Evolutionary conservation across 75 land plant genomes (phyloP).

Genomic region (Isoetes taiwanensis): DNA sequence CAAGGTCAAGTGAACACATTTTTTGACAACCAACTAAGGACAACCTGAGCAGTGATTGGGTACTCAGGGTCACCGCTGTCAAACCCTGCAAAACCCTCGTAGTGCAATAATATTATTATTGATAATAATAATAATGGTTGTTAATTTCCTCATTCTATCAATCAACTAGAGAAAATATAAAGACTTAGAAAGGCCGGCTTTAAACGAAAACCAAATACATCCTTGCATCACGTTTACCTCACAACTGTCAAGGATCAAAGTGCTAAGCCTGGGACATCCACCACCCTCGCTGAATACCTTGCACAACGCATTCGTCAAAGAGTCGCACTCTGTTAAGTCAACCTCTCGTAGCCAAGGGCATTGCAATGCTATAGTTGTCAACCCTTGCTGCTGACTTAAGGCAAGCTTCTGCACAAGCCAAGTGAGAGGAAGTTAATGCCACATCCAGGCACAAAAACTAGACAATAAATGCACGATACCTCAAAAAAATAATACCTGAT

Average conservation of each 20-base stretch:
- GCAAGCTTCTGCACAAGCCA: constrained; percentile 53
- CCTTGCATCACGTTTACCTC: too few species aligned
- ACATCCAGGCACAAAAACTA: too few species aligned
- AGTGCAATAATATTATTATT: too few species aligned
- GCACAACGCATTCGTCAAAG: constrained; percentile 62
- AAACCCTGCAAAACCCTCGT: constrained; percentile 65
- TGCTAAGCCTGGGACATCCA: constrained; percentile 78
- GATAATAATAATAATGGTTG: too few species aligned
- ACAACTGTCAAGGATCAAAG: constrained; percentile 75
- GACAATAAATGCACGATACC: too few species aligned
- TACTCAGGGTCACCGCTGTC: constrained; percentile 36
- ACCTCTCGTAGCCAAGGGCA: constrained; percentile 64
- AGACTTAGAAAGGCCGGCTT: too few species aligned
- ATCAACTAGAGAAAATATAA: too few species aligned
- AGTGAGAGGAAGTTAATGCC: too few species aligned
- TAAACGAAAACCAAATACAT: too few species aligned
- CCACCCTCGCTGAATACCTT: constrained; percentile 83
- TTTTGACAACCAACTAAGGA: constrained; percentile 79
- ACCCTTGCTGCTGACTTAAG: constrained; percentile 71
- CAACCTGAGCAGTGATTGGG: constrained; percentile 43
- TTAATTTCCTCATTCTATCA: too few species aligned
- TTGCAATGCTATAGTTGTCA: constrained; percentile 49
- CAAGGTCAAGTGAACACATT: constrained; percentile 47
- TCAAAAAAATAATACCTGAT: too few species aligned
- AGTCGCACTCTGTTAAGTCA: constrained; percentile 87